A percentile compares a stretch with the other conserved stretches of the same genome.
phyloP scores from a whole-genome alignment of 495 filamentous ascomycete species.

The Aspergillus wentii region DNA sequence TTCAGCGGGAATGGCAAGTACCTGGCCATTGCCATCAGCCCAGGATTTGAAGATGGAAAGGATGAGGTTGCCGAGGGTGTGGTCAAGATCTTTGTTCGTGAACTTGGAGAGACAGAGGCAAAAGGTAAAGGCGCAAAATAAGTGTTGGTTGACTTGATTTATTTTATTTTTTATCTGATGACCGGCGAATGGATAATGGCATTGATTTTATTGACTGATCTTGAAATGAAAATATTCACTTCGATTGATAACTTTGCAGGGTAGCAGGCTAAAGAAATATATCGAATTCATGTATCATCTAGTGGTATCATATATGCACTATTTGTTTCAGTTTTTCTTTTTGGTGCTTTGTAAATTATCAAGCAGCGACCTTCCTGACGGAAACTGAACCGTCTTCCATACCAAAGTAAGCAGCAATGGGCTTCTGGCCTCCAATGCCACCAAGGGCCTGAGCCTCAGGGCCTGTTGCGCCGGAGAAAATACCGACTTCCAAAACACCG shows the following conservation, averaged over 20 bases:
- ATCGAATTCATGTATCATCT: constrained; percentile 23
- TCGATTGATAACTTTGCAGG: too few relatives aligned
- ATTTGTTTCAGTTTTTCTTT: constrained; percentile 11
- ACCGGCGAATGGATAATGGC: constrained; percentile 3
- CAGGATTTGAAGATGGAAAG: constrained; percentile 88
- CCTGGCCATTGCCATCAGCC: constrained; percentile 78
- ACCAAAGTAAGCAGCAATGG: constrained; percentile 91
- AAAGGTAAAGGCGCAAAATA: constrained; percentile 75
- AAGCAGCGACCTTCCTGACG: constrained; percentile 37
- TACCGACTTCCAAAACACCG: constrained; percentile 86
- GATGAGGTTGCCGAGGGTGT: constrained; percentile 65
- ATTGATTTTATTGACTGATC: too few relatives aligned
- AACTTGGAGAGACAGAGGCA: constrained; percentile 81
- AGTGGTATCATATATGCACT: constrained; percentile 1
- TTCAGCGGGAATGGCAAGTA: constrained; percentile 80
- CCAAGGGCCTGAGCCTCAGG: constrained; percentile 54
- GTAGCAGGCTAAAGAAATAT: constrained; percentile 3
- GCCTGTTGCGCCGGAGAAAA: constrained; percentile 80
- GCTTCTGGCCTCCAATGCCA: constrained; percentile 75
- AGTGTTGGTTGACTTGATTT: constrained; percentile 1
- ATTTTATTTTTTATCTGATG: neutral
- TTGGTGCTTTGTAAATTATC: neutral
- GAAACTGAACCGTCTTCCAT: constrained; percentile 73
- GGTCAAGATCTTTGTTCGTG: constrained; percentile 74
- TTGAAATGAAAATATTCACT: neutral